These are phyloP conservation scores for Berkeleyomyces rouxiae DNA, from an alignment of 2,329 filamentous ascomycete species.

Conservation along the genomic window DNA sequence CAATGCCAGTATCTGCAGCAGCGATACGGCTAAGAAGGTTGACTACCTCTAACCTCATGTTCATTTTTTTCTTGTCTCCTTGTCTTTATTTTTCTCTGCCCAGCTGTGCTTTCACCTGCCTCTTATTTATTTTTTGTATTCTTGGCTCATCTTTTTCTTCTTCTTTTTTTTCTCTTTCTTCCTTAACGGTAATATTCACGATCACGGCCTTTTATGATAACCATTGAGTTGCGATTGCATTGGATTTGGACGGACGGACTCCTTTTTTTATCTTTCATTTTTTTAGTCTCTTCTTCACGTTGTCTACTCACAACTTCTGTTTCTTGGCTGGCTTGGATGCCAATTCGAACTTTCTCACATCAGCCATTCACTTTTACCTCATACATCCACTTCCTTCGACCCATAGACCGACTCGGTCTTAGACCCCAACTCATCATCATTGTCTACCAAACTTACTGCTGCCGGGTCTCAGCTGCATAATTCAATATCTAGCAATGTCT, in stretches of 20 bases:
- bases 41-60: neutral
- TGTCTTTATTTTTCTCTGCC: neutral
- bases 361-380: neutral
- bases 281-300: neutral
- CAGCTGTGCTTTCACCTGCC: neutral
- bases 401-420: too few relatives aligned
- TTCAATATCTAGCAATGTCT: too few relatives aligned
- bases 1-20: constrained; percentile 14
- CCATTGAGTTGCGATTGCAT: neutral
- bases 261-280: neutral
- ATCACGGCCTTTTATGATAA: constrained; percentile 4
- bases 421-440: too few relatives aligned
- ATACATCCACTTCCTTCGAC: too few relatives aligned
- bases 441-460: too few relatives aligned
- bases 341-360: neutral
- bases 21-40: constrained; percentile 14
- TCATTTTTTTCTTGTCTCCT: neutral
- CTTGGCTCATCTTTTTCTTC: neutral
- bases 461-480: too few relatives aligned
- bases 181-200: constrained; percentile 3
- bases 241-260: neutral
- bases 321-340: neutral
- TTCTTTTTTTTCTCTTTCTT: neutral
- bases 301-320: neutral
- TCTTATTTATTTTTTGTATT: neutral